Evolutionary conservation across 306 rosid species (phyloP), one percentile per base, ranked within the genome.

Genomic region (Sechiopsis laciniata): DNA sequence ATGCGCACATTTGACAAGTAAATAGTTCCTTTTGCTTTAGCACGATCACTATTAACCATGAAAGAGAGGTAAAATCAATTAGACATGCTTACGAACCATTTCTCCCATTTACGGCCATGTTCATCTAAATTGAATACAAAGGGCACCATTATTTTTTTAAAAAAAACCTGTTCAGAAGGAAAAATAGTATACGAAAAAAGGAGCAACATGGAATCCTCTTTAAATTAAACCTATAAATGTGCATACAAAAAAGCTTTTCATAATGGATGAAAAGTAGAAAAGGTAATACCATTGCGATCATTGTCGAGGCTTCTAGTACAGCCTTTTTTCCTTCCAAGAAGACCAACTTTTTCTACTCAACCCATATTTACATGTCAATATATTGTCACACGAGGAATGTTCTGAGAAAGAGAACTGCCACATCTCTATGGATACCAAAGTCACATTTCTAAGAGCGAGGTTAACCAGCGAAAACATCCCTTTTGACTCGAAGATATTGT

Each of bases 1-100:
- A 91, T 91, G 53, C 99, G 90, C 55, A 91, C 70, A 73, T 91
- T 91, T 10, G 99, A 95, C 83, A 95, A 82, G 80, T 95, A 95
- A 64, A 95, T 83, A 11, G 82, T 81, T 77, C 99, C 99, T 79
- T 85, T 95, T 53, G 96, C 88, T 85, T 89, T 91, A 50, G 82
- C 71, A 77, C 76, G 87, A 82, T 91, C 96, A 11, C 91, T 93
- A 14, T 83, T 80, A 62, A 45, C 62, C 65, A 92, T 89, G 85
- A 64, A 16, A 79, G 56, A 77, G 32, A 5, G 70, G 21, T 5
- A 67, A 56, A 35, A 77, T 24, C 45, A 67, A 40, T 50, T 72
- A 52, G 0, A 24, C 10, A 53, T 1, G 50, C 3, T 22, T 20
- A 53, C 15, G 75, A 26, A 35, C 32, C 29, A 72, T 54, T 63